Percentiles rank a stretch among this genome's conserved stretches.
Evolutionary conservation across 345 rosid species (phyloP).

Genomic region (Gossypium arboreum): DNA sequence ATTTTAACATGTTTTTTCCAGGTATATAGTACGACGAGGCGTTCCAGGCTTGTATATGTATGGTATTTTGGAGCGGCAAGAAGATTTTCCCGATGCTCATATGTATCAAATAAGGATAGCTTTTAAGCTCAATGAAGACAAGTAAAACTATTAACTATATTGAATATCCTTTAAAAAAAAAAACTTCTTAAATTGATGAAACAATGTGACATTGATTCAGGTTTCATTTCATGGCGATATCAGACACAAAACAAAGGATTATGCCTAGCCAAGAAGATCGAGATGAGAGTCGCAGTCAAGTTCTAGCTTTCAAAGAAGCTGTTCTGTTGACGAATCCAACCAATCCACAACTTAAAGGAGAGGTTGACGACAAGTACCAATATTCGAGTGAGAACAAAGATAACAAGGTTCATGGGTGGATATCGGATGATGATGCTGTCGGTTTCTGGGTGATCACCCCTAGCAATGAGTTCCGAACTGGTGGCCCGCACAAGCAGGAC

Average conservation of each 20-base stretch:
- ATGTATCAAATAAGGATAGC: conserved; percentile 88
- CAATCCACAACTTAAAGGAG: conserved; percentile 52
- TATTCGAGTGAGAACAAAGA: conserved; percentile 56
- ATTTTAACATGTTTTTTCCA: conserved; percentile 17
- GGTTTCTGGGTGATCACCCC: conserved; percentile 96
- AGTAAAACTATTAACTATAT: conserved; percentile 29
- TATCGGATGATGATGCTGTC: conserved; percentile 30
- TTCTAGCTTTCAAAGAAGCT: conserved; percentile 83
- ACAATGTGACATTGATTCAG: conserved; percentile 27
- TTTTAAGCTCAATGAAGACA: conserved; percentile 59
- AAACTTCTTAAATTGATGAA: too few relatives aligned
- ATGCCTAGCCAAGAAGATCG: conserved; percentile 70
- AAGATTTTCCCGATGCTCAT: conserved; percentile 80
- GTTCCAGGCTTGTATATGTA: conserved; percentile 64
- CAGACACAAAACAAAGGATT: conserved; percentile 58
- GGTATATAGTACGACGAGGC: conserved; percentile 69
- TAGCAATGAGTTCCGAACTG: conserved; percentile 51
- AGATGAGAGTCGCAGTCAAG: conserved; percentile 18
- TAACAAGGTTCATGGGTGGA: conserved; percentile 81
- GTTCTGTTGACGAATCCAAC: conserved; percentile 64
- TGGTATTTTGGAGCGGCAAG: conserved; percentile 58
- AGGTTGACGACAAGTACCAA: conserved; percentile 94
- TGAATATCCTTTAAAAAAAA: neutral
- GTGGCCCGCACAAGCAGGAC: conserved; percentile 82
- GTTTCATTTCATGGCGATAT: conserved; percentile 76